A percentile compares a stretch with the other conserved stretches of the same genome.
Evolutionary conservation across 768 basidiomycete genomes (phyloP).

Genomic region (Calocybe gangraenosa): DNA sequence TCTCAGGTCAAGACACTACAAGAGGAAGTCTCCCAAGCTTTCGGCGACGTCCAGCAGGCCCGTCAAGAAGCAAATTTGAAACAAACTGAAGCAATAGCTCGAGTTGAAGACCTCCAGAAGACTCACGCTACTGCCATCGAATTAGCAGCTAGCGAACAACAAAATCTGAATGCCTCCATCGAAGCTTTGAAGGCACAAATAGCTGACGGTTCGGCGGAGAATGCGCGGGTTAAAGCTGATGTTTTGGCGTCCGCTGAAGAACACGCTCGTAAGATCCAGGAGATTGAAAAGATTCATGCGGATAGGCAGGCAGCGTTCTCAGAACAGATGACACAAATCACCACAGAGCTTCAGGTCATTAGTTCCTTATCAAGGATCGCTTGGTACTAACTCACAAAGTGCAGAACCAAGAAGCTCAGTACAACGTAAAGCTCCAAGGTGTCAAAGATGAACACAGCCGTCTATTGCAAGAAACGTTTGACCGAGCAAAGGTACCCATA

Average conservation of each 20-base stretch:
- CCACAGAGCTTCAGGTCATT: constrained; percentile 62
- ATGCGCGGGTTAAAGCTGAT: constrained; percentile 45
- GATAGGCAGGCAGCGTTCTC: constrained; percentile 48
- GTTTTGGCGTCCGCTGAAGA: constrained; percentile 41
- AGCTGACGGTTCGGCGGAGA: constrained; percentile 35
- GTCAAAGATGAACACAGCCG: constrained; percentile 63
- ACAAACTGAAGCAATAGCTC: constrained; percentile 39
- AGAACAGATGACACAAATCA: constrained; percentile 52
- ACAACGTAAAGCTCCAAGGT: constrained; percentile 59
- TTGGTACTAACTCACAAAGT: constrained; percentile 8
- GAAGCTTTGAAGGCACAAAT: constrained; percentile 46
- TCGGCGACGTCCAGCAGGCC: constrained; percentile 43
- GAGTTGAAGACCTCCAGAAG: constrained; percentile 35
- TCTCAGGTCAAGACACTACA: constrained; percentile 48
- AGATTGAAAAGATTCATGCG: constrained; percentile 45
- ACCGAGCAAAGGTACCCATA: constrained; percentile 63
- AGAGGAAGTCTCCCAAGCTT: constrained; percentile 46
- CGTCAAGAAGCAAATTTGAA: constrained; percentile 42
- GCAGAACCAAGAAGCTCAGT: constrained; percentile 68
- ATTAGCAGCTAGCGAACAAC: constrained; percentile 39
- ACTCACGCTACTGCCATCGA: constrained; percentile 45
- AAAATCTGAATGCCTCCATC: constrained; percentile 38
- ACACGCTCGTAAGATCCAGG: constrained; percentile 45
- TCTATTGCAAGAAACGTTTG: constrained; percentile 65
- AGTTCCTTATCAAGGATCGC: not conserved